phyloP scores from a whole-genome alignment of 805 yeast species.

The Hanseniaspora occidentalis region DNA sequence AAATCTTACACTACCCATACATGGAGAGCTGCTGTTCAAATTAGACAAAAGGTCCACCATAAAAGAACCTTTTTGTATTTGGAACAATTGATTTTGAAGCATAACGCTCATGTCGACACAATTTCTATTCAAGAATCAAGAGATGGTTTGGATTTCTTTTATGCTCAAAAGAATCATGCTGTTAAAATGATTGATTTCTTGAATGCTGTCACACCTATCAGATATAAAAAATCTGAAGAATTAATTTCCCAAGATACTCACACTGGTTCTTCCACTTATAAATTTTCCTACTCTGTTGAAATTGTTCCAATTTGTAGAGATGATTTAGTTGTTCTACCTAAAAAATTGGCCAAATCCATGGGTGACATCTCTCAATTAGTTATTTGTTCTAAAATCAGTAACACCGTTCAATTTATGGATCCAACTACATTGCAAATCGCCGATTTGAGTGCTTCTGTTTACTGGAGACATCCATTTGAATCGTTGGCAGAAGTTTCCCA shows the following conservation, averaged over 20 bases:
- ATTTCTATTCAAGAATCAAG: conserved; percentile 83
- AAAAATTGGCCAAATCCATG: conserved; percentile 66
- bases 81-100: conserved; percentile 88
- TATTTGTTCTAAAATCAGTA: conserved; percentile 73
- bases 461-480: conserved; percentile 74
- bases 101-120: conserved; percentile 88
- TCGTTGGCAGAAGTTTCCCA: conserved; percentile 66
- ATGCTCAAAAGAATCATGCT: conserved; percentile 81
- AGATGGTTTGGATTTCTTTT: conserved; percentile 93
- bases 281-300: conserved; percentile 86
- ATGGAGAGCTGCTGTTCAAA: conserved; percentile 96
- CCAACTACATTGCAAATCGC: conserved; percentile 69
- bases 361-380: conserved; percentile 78
- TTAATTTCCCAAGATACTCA: conserved; percentile 87
- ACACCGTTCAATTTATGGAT: conserved; percentile 76
- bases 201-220: conserved; percentile 72
- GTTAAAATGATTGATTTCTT: conserved; percentile 88
- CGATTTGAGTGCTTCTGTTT: conserved; percentile 57
- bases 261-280: conserved; percentile 75
- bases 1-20: conserved; percentile 92
- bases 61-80: conserved; percentile 91
- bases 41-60: conserved; percentile 94
- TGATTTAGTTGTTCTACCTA: conserved; percentile 86
- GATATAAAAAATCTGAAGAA: conserved; percentile 77
- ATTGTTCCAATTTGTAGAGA: conserved; percentile 95